Evolutionary conservation across 495 filamentous ascomycete species (phyloP), one percentile per base, ranked within the genome.

Genomic region (Letharia columbiana): DNA sequence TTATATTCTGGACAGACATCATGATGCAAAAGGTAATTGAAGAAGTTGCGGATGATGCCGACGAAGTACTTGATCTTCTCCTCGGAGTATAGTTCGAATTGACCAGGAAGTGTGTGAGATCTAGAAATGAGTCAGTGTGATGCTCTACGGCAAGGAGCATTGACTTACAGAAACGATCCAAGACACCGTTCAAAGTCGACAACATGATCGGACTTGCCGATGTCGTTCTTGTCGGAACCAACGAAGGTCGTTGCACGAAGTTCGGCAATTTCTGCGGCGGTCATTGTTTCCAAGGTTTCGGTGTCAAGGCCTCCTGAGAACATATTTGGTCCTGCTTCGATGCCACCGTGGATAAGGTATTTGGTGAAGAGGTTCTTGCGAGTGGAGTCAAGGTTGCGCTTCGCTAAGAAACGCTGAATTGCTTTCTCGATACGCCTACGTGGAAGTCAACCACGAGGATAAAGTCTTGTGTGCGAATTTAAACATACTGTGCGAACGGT

Each of bases 11-110:
- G 88, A 68, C 91, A 95, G 18, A 96, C 94, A 45, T 89, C 80
- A 70, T 97, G 93, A 64, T 83, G 82, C 17, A 91, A 78, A 12
- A 97, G 80, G 70, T 96, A 98, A 69, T 91, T 91, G 65, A 96
- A 83, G 74, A 97, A 96, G 75, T 94, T 96, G 61, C 82, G 83
- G 58, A 97, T 79, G 7, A 94, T 84, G 20, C 79, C 77, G 18
- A 83, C 81, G 17, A 77, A 80, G 23, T 80, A 65, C 60, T 82
- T 79, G 64, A 90, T 73, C 56, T 77, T 75, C 0, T 79, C 73
- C 61, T 81, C 77, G n/a, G 60, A 77, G 13, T 79, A 73, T 9
- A 81, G 76, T 54, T 78, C 75, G 71, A 80, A 83, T 58, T 71
- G 70, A 7, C 65, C 66, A 9, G 80, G 77, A 67, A 80, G 79